Conservation (phyloP, 2,329 filamentous ascomycete species). For the Bipolaris gigantea region DNA sequence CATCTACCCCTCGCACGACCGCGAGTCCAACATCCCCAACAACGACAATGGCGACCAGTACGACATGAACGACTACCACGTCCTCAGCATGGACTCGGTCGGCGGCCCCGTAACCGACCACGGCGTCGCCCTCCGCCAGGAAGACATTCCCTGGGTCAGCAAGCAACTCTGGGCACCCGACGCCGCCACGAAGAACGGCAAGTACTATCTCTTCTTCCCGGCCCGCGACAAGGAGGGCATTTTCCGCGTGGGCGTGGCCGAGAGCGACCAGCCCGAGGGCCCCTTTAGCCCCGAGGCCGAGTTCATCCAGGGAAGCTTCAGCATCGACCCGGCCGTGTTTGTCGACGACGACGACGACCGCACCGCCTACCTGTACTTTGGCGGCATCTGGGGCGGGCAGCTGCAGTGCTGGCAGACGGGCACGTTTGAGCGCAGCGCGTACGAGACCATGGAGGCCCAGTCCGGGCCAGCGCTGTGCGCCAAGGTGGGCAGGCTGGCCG, state of each 20-base stretch:
- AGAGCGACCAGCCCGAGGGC: conserved; percentile 64
- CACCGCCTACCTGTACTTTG: conserved; percentile 71
- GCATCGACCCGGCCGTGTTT: conserved; percentile 75
- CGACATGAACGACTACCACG: conserved; percentile 83
- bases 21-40: conserved; percentile 71
- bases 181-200: conserved; percentile 67
- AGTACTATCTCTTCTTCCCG: conserved; percentile 78
- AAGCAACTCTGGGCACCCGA: conserved; percentile 84
- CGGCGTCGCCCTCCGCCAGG: conserved; percentile 66
- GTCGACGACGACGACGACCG: conserved; percentile 70
- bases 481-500: conserved; percentile 64
- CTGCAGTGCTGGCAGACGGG: conserved; percentile 71
- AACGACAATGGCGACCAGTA: conserved; percentile 87
- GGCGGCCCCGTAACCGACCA: conserved; percentile 68
- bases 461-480: conserved; percentile 61
- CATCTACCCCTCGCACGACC: conserved; percentile 80
- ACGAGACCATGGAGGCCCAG: conserved; percentile 33
- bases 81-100: conserved; percentile 65
- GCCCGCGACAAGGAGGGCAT: conserved; percentile 69
- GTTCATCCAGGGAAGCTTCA: conserved; percentile 69
- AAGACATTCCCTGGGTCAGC: conserved; percentile 73
- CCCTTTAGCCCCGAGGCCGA: conserved; percentile 68
- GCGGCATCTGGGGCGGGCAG: conserved; percentile 79
- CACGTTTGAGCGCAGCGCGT: conserved; percentile 55
- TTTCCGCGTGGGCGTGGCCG: conserved; percentile 76